Evolutionary conservation across 2,329 filamentous ascomycete genomes (phyloP).

Genomic region (Byssoonygena ceratinophila): DNA sequence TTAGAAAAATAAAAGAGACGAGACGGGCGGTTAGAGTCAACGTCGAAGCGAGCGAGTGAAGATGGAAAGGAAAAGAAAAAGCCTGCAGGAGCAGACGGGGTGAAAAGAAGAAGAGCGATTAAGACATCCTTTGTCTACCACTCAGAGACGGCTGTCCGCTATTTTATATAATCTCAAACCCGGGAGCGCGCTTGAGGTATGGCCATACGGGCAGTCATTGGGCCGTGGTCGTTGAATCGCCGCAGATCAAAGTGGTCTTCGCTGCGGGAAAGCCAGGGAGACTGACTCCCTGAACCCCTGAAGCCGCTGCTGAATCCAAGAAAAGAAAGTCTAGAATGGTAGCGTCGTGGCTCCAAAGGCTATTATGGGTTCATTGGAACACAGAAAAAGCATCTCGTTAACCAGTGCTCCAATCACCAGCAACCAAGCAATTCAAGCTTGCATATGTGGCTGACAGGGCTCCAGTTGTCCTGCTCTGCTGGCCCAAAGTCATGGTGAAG

Average conservation of each 20-base stretch:
- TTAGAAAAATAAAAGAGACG: not conserved
- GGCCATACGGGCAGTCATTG: not conserved
- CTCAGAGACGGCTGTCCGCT: not conserved
- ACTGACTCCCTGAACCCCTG: conserved; percentile 1
- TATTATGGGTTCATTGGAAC: not conserved
- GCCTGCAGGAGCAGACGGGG: conserved; percentile 1
- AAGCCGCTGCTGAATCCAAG: not conserved
- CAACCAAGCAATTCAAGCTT: not conserved
- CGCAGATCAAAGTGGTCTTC: not conserved
- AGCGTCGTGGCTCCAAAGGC: not conserved
- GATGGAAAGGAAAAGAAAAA: not conserved
- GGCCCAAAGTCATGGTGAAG: not conserved
- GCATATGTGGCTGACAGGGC: not conserved
- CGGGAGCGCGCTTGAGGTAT: not conserved
- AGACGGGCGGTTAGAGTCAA: not conserved
- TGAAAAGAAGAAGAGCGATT: not conserved
- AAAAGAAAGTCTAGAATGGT: not conserved
- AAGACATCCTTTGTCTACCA: not conserved
- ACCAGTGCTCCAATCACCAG: not conserved
- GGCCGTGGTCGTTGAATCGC: not conserved
- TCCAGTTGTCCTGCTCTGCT: not conserved
- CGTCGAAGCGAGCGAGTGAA: conserved; percentile 1
- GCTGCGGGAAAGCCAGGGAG: not conserved
- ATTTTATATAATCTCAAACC: not conserved
- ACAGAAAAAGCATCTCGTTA: conserved; percentile 3